Base-by-base conservation (phyloP, 192 early-diverging fungal genomes). In the Nowakowskiella sp. region DNA sequence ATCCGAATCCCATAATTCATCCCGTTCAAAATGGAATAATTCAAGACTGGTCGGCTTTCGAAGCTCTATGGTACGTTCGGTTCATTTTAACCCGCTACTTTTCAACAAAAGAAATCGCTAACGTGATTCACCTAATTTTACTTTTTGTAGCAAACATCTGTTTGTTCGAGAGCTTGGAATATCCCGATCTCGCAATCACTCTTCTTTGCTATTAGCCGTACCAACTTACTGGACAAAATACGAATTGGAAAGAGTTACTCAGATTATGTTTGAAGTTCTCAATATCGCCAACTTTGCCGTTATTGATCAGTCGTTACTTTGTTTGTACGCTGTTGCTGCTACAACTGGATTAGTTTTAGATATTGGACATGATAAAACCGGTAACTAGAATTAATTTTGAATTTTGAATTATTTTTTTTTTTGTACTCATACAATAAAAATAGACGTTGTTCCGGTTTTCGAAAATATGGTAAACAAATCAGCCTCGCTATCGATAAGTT, bases 231-330 rank as follows among this genome's bases (percentile, higher is more conserved):
- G 91, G 92, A 74, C 82, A 10, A 88, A 88, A 52, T 61, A 73
- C 4, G 86, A 94, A 43, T 68, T 81, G 46, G 90, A 91, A 67
- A 70, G 76, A 6, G 74, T 86, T 26, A 79, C 86, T 13, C 89
- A 92, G 66, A 85, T 94, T 31, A 81, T 87, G 49, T 98, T 98
- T 70, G 95, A 98, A 68, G 76, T 85, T 21, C 73, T 95, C 46
- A 95, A 98, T 61, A 79, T 83, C 8, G 87, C 91, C 4, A 79
- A 80, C 13, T 66, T 98, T 23, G 79, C 82, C 49, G 72, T 96
- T 36, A 70, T 84, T 21, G 89, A 92, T 44, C 87, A 92, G 58
- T 87, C 92, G 6, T 68, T 94, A 42, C 67, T 87, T 58, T 78
- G 85, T 0, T 57, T 90, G 6, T 96, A 86, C 60, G 92, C 85